phyloP scores from a whole-genome alignment of 1,284 basidiomycete genomes.

The Cutaneotrichosporon sp. region DNA sequence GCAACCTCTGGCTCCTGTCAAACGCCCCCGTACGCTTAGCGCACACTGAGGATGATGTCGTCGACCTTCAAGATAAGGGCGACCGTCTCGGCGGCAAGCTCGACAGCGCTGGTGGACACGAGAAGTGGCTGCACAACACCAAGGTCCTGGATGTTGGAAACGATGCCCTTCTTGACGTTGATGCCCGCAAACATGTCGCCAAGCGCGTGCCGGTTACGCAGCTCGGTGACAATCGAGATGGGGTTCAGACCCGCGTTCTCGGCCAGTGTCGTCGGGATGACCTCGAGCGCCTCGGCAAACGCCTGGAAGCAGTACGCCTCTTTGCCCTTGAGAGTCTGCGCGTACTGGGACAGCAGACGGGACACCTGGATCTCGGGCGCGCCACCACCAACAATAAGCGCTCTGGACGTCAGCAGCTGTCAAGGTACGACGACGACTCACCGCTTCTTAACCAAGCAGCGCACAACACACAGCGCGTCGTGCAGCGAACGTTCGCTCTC shows the following conservation, averaged over 20 bases:
- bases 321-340: slow-evolving; percentile 94
- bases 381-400: slow-evolving; percentile 93
- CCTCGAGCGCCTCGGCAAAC: slow-evolving; percentile 94
- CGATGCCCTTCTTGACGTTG: slow-evolving; percentile 93
- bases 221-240: slow-evolving; percentile 95
- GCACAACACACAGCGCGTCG: slow-evolving; percentile 95
- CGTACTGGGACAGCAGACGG: slow-evolving; percentile 82
- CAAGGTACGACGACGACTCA: slow-evolving; percentile 44
- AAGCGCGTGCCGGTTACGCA: slow-evolving; percentile 91
- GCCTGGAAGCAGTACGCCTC: slow-evolving; percentile 99
- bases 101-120: slow-evolving; percentile 91
- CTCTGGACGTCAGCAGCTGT: slow-evolving; percentile 53
- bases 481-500: slow-evolving; percentile 96
- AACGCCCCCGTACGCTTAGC: neutral
- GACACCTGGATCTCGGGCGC: slow-evolving; percentile 98
- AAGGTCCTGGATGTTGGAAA: slow-evolving; percentile 70
- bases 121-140: slow-evolving; percentile 87
- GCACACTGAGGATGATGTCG: slow-evolving; percentile 57
- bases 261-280: slow-evolving; percentile 95
- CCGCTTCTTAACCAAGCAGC: slow-evolving; percentile 98
- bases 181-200: slow-evolving; percentile 95
- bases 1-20: neutral
- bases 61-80: slow-evolving; percentile 93
- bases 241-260: slow-evolving; percentile 99
- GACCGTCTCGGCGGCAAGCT: slow-evolving; percentile 96